phyloP scores from a whole-genome alignment of 192 early-diverging fungal species.

The Coemansia sp. region DNA sequence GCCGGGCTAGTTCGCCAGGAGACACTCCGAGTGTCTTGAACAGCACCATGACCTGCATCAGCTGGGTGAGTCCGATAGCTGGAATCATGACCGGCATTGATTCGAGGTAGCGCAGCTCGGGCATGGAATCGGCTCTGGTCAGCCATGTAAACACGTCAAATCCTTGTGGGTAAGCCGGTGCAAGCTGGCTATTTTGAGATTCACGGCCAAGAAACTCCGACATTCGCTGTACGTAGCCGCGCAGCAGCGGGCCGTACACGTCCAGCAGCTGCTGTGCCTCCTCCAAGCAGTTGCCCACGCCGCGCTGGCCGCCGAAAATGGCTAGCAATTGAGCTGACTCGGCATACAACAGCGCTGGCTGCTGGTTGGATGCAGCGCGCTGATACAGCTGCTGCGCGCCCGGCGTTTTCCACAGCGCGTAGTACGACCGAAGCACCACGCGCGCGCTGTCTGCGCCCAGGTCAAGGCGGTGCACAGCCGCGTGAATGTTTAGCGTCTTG shows the following conservation, averaged over 20 bases:
- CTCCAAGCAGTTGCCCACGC: conserved; percentile 73
- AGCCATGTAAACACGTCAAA: conserved; percentile 81
- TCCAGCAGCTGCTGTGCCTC: conserved; percentile 70
- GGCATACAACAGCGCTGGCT: conserved; percentile 24
- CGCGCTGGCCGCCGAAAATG: conserved; percentile 93
- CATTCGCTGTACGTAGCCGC: conserved; percentile 68
- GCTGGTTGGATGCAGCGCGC: background rate
- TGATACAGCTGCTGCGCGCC: background rate
- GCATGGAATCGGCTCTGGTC: conserved; percentile 58
- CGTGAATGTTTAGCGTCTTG: conserved; percentile 6
- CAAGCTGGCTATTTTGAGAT: conserved; percentile 52
- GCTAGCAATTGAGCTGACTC: conserved; percentile 61
- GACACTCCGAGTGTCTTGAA: conserved; percentile 59
- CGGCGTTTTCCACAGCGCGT: conserved; percentile 6
- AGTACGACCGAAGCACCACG: conserved; percentile 19
- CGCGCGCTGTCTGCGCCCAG: conserved; percentile 6
- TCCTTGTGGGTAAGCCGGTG: conserved; percentile 58
- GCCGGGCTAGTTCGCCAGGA: conserved; percentile 35
- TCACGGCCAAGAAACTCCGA: conserved; percentile 59
- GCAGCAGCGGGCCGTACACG: conserved; percentile 69
- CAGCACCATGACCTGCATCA: conserved; percentile 73
- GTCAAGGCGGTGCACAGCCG: background rate
- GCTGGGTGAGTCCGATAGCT: conserved; percentile 82
- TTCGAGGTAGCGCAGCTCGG: conserved; percentile 66
- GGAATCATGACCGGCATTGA: conserved; percentile 73